Percentiles rank a stretch among this genome's conserved stretches.
phyloP scores from a whole-genome alignment of 768 basidiomycete species.

The Xanthoconium purpureum region DNA sequence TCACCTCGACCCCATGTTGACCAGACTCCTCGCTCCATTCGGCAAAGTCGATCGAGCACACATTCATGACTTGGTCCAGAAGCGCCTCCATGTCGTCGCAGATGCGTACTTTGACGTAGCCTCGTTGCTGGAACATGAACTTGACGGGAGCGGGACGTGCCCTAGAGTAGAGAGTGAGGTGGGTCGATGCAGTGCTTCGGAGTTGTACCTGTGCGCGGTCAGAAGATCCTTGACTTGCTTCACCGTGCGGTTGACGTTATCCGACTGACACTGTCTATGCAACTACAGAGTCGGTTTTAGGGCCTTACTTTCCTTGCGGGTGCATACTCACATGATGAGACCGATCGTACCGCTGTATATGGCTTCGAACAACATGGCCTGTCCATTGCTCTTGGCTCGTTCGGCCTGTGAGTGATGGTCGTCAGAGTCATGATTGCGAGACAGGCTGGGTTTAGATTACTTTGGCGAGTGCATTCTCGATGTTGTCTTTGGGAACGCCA shows the following conservation, averaged over 20 bases:
- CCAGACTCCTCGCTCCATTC: slow-evolving; percentile 33
- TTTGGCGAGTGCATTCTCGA: slow-evolving; percentile 58
- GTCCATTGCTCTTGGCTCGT: slow-evolving; percentile 49
- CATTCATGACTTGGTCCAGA: slow-evolving; percentile 39
- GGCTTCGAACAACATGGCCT: slow-evolving; percentile 56
- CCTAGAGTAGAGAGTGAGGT: slow-evolving; percentile 32
- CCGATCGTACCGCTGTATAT: slow-evolving; percentile 58
- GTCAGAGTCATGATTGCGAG: background rate
- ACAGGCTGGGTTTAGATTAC: slow-evolving; percentile 29
- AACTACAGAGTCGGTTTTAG: slow-evolving; percentile 18
- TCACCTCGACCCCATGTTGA: slow-evolving; percentile 36
- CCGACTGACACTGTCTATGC: slow-evolving; percentile 56
- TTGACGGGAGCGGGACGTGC: slow-evolving; percentile 61
- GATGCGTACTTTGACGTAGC: slow-evolving; percentile 46
- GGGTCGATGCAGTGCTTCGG: background rate
- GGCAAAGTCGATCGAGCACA: slow-evolving; percentile 47
- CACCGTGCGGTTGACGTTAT: slow-evolving; percentile 62
- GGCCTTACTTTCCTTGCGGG: background rate
- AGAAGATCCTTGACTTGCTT: slow-evolving; percentile 54
- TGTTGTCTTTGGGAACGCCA: slow-evolving; percentile 68
- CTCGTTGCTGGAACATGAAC: slow-evolving; percentile 61
- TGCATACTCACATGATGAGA: slow-evolving; percentile 53
- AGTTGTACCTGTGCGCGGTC: slow-evolving; percentile 44
- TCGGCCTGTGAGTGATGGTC: slow-evolving; percentile 37
- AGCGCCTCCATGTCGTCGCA: slow-evolving; percentile 34